Conservation (phyloP, 2,329 filamentous ascomycete species). For the Fusarium oxysporum region DNA sequence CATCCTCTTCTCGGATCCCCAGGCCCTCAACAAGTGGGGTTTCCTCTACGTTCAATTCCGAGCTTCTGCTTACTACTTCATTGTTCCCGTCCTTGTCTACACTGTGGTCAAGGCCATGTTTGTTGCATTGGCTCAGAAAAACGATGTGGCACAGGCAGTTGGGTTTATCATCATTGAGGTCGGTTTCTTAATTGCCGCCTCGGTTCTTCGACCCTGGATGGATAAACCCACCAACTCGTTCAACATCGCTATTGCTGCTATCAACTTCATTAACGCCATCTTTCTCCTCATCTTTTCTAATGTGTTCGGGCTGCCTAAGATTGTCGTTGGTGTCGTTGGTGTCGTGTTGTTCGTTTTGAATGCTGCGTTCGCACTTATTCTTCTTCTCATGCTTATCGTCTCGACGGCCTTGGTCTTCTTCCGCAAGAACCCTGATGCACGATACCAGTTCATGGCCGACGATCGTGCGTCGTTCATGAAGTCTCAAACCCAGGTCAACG, state of each 20-base stretch:
- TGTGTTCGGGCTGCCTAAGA: constrained; percentile 83
- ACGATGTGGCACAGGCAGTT: constrained; percentile 79
- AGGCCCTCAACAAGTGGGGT: constrained; percentile 95
- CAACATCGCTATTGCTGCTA: constrained; percentile 89
- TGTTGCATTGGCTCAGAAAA: constrained; percentile 81
- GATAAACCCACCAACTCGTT: constrained; percentile 98
- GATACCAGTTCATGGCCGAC: constrained; percentile 96
- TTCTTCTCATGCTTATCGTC: constrained; percentile 80
- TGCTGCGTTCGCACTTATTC: constrained; percentile 82
- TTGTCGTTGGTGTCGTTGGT: constrained; percentile 89
- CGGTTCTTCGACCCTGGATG: constrained; percentile 93
- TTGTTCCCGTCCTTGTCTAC: constrained; percentile 82
- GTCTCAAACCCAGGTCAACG: constrained; percentile 82
- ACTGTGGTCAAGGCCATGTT: constrained; percentile 90
- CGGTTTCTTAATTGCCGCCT: constrained; percentile 78
- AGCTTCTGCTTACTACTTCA: constrained; percentile 95
- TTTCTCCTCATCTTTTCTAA: constrained; percentile 90
- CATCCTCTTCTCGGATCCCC: constrained; percentile 95
- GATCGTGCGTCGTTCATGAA: constrained; percentile 98
- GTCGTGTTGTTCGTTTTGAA: constrained; percentile 91
- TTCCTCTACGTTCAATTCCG: constrained; percentile 98
- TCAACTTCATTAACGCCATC: constrained; percentile 92
- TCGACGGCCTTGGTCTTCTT: constrained; percentile 77
- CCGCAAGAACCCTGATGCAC: constrained; percentile 92
- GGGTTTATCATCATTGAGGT: constrained; percentile 87